Evolutionary conservation across 2,329 filamentous ascomycete species (phyloP), one percentile per base, ranked within the genome.

Genomic region (Neurospora sp.): DNA sequence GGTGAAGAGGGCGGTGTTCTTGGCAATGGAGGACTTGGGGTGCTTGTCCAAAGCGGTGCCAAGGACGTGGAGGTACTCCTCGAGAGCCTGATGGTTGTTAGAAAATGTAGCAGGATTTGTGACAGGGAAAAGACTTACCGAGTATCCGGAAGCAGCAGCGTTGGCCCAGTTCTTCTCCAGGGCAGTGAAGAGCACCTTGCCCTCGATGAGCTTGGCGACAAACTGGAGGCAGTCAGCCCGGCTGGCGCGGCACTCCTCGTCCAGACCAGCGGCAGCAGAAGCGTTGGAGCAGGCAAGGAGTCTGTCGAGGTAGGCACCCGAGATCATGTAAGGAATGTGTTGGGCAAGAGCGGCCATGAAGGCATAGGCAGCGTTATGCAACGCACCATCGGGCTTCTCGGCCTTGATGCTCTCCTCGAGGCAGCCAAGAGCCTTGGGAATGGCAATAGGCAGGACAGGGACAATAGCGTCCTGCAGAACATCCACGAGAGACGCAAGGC

Each of bases 271-370:
- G 69, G 85, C 85, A 17, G 92, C 89, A 66, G 93, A 96, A 67
- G 84, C 83, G 78, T 91, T 91, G 5, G 93, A 94, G 11, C 92
- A 85, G 15, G 84, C 81, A 36, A 98, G 81, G 66, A 97, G 85
- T 67, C 86, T 87, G 72, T 92, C 89, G 11, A 98, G 80, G 74
- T 95, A 90, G 5, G 86, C 84, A 1, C 87, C 88, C 11, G 93
- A 93, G 72, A 98, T 84, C 89, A 98, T 97, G 81, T 92, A 97
- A 0, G 95, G 93, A 36, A 98, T 82, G 75, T 96, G 89, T 74
- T 96, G 90, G 13, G 95, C 87, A 66, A 97, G 84, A 8, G 93
- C 87, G 67, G 89, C 90, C 72, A 97, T 84, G 70, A 98, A 89
- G 0, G 92, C 87, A 79, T 92, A 97, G 9, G 89, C 88, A 3